phyloP scores from a whole-genome alignment of 345 rosid genomes.

The Salix viminalis region DNA sequence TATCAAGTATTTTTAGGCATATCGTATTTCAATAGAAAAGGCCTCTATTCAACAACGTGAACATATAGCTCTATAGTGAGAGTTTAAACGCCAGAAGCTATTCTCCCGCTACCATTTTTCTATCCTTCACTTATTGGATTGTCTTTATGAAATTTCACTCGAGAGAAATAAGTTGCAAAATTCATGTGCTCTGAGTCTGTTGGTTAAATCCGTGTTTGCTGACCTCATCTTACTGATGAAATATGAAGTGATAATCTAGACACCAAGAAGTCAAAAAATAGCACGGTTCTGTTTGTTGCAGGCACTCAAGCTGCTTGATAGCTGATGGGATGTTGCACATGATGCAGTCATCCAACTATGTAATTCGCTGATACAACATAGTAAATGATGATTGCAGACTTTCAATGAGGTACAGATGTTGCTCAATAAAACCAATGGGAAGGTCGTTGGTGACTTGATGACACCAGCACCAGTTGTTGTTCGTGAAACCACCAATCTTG shows the following conservation, averaged over 20 bases:
- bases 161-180: too few species aligned
- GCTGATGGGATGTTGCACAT: not conserved
- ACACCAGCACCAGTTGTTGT: constrained; percentile 85
- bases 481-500: constrained; percentile 72
- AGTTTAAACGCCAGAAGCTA: not conserved
- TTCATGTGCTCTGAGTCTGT: not conserved
- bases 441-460: constrained; percentile 81
- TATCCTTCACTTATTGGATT: not conserved
- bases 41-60: not conserved
- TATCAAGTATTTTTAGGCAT: not conserved
- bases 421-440: constrained; percentile 82
- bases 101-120: not conserved
- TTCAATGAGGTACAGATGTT: constrained; percentile 81
- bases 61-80: not conserved
- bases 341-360: not conserved
- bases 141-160: not conserved
- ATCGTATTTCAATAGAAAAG: not conserved
- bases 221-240: not conserved
- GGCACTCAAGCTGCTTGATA: not conserved
- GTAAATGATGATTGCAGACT: constrained; percentile 45
- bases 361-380: not conserved
- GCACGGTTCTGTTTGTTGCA: not conserved
- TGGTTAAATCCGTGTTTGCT: too few species aligned
- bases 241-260: not conserved
- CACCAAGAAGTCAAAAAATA: not conserved